phyloP scores from a whole-genome alignment of 345 rosid genomes.

The Populus alba region DNA sequence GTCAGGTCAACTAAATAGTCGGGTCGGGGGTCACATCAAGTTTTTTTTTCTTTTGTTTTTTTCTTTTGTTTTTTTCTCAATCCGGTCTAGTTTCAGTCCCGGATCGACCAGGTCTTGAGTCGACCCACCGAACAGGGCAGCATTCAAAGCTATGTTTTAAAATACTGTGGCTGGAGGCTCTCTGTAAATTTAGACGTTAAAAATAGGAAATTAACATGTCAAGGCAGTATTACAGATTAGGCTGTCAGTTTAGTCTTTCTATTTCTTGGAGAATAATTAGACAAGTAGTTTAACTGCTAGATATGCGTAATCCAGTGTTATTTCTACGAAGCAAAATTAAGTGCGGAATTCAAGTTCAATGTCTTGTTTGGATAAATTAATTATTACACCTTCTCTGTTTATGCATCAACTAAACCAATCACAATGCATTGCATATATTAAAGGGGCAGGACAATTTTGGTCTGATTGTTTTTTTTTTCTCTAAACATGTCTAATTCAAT shows the following conservation, averaged over 20 bases:
- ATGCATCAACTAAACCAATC: background rate
- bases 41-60: too few species aligned
- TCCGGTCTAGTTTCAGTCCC: fast-evolving
- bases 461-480: background rate
- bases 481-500: background rate
- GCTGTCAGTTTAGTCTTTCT: constrained; percentile 3
- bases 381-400: background rate
- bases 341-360: background rate
- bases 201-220: background rate
- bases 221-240: constrained; percentile 6
- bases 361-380: background rate
- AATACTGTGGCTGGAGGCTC: background rate
- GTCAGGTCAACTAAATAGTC: too few species aligned
- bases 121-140: too few species aligned
- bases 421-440: background rate
- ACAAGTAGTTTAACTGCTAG: background rate
- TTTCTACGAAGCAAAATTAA: background rate
- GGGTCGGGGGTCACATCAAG: too few species aligned
- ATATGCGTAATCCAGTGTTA: background rate
- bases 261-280: background rate
- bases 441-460: background rate
- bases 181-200: background rate
- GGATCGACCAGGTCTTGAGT: fast-evolving
- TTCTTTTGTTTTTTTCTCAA: too few species aligned
- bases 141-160: background rate